phyloP scores from a whole-genome alignment of 2,329 filamentous ascomycete species.

The Scedosporium dehoogii region DNA sequence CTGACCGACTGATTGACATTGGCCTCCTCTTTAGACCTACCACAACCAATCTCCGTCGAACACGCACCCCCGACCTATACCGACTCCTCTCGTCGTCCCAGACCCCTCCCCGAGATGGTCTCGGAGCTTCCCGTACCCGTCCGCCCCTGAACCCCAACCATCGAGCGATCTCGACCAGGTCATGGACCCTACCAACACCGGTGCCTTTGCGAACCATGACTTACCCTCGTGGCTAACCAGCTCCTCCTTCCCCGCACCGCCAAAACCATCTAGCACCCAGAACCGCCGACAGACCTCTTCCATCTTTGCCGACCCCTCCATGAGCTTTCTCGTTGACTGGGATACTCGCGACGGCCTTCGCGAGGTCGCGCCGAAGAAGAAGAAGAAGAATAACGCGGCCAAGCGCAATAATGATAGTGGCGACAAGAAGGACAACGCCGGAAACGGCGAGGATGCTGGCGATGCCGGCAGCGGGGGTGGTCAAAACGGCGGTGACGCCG shows the following conservation, averaged over 20 bases:
- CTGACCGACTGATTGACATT: neutral
- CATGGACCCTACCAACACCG: conserved; percentile 3
- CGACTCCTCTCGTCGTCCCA: neutral
- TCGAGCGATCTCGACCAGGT: neutral
- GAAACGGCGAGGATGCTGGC: conserved; percentile 16
- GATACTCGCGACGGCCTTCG: conserved; percentile 11
- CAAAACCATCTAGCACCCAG: neutral
- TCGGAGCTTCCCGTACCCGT: neutral
- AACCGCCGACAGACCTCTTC: conserved; percentile 1
- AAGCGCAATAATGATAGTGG: conserved; percentile 9
- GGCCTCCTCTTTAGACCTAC: neutral
- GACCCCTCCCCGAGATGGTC: neutral
- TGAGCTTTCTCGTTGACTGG: conserved; percentile 16
- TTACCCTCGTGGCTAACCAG: neutral
- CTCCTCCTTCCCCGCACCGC: neutral
- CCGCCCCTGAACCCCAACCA: neutral
- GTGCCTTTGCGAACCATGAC: conserved; percentile 1
- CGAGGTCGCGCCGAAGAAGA: conserved; percentile 15
- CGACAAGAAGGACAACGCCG: conserved; percentile 12
- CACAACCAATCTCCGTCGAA: neutral
- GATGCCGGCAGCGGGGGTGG: conserved; percentile 15
- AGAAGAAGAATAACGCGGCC: conserved; percentile 2
- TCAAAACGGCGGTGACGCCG: conserved; percentile 24
- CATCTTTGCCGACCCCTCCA: conserved; percentile 3
- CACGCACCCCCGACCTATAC: neutral